Conservation (phyloP, 176 grass and related monocot genomes). For the Phyllostachys edulis region DNA sequence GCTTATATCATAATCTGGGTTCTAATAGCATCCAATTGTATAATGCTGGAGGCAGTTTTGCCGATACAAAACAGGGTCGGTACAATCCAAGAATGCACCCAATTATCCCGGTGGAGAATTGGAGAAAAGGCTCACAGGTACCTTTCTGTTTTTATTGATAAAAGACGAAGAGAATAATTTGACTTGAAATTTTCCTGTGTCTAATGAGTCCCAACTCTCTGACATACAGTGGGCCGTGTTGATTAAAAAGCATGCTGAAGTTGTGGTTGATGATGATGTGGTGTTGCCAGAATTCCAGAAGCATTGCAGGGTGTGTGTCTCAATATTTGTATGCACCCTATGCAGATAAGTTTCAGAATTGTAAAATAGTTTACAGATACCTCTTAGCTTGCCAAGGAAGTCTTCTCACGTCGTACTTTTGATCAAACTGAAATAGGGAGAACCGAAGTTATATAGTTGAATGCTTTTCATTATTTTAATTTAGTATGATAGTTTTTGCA, state of each 20-base stretch:
- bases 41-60: constrained; percentile 86
- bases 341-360: constrained; percentile 18
- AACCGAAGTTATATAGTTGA: not conserved
- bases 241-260: constrained; percentile 93
- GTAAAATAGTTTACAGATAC: constrained; percentile 11
- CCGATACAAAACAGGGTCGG: constrained; percentile 85
- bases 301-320: constrained; percentile 80
- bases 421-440: constrained; percentile 12
- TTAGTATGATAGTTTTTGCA: not conserved
- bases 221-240: constrained; percentile 78
- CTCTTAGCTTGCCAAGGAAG: constrained; percentile 10
- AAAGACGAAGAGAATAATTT: not conserved
- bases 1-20: constrained; percentile 1
- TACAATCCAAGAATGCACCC: constrained; percentile 99
- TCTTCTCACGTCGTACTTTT: not conserved
- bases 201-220: constrained; percentile 1
- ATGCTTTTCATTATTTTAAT: not conserved
- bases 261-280: constrained; percentile 73
- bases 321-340: constrained; percentile 15
- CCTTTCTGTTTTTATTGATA: constrained; percentile 4
- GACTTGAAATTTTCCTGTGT: not conserved
- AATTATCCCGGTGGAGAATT: constrained; percentile 74
- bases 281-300: constrained; percentile 76
- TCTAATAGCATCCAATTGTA: constrained; percentile 32
- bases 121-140: constrained; percentile 99